These are phyloP conservation scores for Pleurotus sapidus DNA, from an alignment of 768 basidiomycete species.

Conservation along the genomic window DNA sequence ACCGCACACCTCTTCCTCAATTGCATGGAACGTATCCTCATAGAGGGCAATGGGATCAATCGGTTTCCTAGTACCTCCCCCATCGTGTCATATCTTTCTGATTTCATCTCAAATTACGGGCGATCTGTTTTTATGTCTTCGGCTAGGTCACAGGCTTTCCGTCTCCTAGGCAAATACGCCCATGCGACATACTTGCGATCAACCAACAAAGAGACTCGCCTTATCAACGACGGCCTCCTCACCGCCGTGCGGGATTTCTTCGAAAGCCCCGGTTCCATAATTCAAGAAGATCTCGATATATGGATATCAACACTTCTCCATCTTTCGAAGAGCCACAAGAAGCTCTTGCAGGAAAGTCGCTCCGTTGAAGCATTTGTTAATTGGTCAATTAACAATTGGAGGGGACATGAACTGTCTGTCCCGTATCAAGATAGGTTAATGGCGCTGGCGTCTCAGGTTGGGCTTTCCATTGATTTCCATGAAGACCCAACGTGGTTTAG, in stretches of 20 bases:
- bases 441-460: background rate
- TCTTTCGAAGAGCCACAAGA: background rate
- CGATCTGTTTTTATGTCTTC: background rate
- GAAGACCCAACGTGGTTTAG: constrained; percentile 7
- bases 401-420: background rate
- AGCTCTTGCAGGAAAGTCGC: background rate
- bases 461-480: background rate
- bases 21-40: background rate
- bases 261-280: constrained; percentile 1
- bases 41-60: background rate
- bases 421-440: background rate
- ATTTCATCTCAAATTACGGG: background rate
- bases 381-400: constrained; percentile 1
- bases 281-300: constrained; percentile 8
- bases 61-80: background rate
- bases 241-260: background rate
- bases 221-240: constrained; percentile 6
- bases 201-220: background rate
- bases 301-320: background rate
- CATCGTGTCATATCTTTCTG: background rate
- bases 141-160: constrained; percentile 3
- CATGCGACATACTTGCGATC: background rate
- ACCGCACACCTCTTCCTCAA: background rate
- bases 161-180: background rate
- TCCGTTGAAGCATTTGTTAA: background rate